phyloP scores from a whole-genome alignment of 73 alveolate species.

The Paramecium biaurelia region DNA sequence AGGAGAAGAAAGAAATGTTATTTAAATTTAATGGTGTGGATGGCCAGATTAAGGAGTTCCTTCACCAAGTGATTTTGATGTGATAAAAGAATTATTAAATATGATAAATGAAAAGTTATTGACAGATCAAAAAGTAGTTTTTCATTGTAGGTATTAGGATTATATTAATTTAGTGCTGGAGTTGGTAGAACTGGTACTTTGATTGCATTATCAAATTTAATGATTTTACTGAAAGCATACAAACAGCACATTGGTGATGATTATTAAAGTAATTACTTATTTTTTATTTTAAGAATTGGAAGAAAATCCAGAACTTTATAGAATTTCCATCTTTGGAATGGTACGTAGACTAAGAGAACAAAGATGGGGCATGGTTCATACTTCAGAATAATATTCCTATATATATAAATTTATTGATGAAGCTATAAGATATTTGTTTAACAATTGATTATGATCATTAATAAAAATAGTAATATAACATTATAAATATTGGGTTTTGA shows the following conservation, averaged over 20 bases:
- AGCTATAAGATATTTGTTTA: conserved; percentile 50
- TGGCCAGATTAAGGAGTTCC: conserved; percentile 98
- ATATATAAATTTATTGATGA: conserved; percentile 78
- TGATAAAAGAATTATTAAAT: conserved; percentile 47
- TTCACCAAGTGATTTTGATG: conserved; percentile 62
- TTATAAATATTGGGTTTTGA: neutral
- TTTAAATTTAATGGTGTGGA: conserved; percentile 62
- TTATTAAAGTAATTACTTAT: neutral
- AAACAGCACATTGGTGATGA: neutral
- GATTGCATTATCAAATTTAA: conserved; percentile 72
- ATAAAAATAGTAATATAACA: neutral
- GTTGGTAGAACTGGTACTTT: conserved; percentile 97
- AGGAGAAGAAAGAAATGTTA: neutral
- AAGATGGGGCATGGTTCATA: conserved; percentile 94
- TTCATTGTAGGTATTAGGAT: conserved; percentile 82
- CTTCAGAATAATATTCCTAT: conserved; percentile 81
- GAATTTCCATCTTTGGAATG: conserved; percentile 82
- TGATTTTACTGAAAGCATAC: conserved; percentile 34
- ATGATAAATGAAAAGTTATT: neutral
- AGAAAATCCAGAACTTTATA: conserved; percentile 69
- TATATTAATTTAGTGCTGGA: conserved; percentile 82
- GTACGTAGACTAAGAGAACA: conserved; percentile 96
- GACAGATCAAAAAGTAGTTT: conserved; percentile 72
- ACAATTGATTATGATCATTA: neutral
- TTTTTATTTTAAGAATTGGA: neutral